These are phyloP conservation scores for Hypsizygus ulmarius DNA, from an alignment of 1,284 basidiomycete species.

Conservation along the genomic window DNA sequence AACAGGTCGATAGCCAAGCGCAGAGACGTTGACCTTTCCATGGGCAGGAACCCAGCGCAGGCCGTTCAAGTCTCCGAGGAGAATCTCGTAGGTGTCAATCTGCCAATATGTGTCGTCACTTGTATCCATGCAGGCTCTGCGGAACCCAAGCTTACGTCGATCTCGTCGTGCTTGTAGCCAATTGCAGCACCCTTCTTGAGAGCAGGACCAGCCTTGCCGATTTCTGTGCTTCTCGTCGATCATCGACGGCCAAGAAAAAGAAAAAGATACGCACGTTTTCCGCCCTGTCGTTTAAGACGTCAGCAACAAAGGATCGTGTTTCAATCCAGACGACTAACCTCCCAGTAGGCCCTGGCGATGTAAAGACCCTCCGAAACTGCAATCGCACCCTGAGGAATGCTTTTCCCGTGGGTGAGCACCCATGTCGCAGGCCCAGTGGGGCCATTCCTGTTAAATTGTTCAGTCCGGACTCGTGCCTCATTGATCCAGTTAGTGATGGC, in stretches of 20 bases:
- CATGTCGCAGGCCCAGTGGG: conserved; percentile 52
- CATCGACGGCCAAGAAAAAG: neutral
- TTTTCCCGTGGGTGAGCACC: conserved; percentile 55
- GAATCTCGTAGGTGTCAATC: conserved; percentile 62
- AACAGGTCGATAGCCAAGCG: conserved; percentile 50
- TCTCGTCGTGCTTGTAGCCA: conserved; percentile 56
- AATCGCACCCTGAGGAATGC: conserved; percentile 59
- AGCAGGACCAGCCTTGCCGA: conserved; percentile 60
- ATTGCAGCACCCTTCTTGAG: conserved; percentile 62
- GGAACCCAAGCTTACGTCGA: conserved; percentile 44
- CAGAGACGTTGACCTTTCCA: conserved; percentile 43
- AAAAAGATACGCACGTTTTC: conserved; percentile 46
- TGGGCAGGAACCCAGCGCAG: conserved; percentile 56
- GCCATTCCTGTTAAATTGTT: conserved; percentile 48
- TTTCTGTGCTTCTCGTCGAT: conserved; percentile 36
- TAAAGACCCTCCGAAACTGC: conserved; percentile 58
- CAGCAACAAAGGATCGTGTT: neutral
- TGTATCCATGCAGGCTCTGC: neutral
- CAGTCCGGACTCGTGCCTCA: conserved; percentile 53
- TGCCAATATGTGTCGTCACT: conserved; percentile 24
- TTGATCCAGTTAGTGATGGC: conserved; percentile 53
- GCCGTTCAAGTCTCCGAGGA: conserved; percentile 58
- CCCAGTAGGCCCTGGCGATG: conserved; percentile 57
- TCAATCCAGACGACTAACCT: conserved; percentile 37
- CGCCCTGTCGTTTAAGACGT: conserved; percentile 39